Conservation (phyloP, 305 asterid species). For the Nicotiana rustica region DNA sequence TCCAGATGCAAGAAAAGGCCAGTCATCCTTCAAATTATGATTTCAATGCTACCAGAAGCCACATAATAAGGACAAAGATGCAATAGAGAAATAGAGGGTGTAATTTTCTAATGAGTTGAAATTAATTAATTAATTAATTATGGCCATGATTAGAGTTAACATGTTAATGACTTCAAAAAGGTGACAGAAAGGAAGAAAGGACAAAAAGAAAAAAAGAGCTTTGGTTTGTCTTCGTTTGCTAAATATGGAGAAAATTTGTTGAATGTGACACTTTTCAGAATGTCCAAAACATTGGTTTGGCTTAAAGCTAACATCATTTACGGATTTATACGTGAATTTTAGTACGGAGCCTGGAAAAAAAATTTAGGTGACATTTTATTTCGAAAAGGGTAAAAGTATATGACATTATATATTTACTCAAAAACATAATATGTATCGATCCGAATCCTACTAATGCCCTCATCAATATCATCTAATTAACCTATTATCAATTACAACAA, state of each 20-base stretch:
- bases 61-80: constrained; percentile 13
- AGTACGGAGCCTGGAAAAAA: not conserved
- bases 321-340: not conserved
- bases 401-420: not conserved
- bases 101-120: not conserved
- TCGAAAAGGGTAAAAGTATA: not conserved
- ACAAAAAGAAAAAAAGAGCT: not conserved
- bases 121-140: not conserved
- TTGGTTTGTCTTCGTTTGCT: not conserved
- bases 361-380: not conserved
- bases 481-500: not conserved
- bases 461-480: too few relatives aligned
- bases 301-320: not conserved
- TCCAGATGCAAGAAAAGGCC: constrained; percentile 11
- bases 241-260: not conserved
- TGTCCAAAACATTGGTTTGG: not conserved
- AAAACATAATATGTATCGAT: not conserved
- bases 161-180: not conserved
- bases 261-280: not conserved
- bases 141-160: not conserved
- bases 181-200: not conserved
- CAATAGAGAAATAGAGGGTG: not conserved
- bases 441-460: too few relatives aligned
- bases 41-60: constrained; percentile 7
- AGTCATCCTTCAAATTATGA: not conserved